Percentiles rank a stretch among this genome's conserved stretches.
These are phyloP conservation scores for Monosporascus sp. DNA, from an alignment of 2,329 filamentous ascomycete species.

Conservation along the genomic window DNA sequence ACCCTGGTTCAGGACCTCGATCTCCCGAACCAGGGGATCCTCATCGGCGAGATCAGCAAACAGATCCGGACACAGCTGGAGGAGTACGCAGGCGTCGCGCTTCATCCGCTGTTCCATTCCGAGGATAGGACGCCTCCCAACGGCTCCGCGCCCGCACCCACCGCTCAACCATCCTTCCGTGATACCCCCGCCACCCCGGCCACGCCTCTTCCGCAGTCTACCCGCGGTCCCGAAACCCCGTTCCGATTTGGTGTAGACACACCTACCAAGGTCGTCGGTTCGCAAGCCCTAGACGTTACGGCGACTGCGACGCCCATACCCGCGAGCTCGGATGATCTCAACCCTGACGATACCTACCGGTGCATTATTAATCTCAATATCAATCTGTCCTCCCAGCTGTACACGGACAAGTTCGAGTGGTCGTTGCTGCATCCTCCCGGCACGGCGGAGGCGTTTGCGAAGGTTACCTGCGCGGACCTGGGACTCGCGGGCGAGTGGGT, in stretches of 20 bases:
- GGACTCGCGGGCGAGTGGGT: conserved; percentile 91
- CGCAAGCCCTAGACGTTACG: conserved; percentile 52
- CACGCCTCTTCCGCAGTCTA: conserved; percentile 32
- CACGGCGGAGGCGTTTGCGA: conserved; percentile 87
- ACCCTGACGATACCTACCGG: conserved; percentile 90
- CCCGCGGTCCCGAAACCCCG: conserved; percentile 54
- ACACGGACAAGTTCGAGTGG: conserved; percentile 98
- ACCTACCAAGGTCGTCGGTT: conserved; percentile 42
- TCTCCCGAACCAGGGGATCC: conserved; percentile 66
- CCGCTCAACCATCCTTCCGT: conserved; percentile 16
- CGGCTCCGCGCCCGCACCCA: conserved; percentile 11
- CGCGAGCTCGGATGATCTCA: conserved; percentile 67
- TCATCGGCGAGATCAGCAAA: conserved; percentile 79
- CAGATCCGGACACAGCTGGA: conserved; percentile 94
- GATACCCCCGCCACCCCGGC: conserved; percentile 39
- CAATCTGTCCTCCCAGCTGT: conserved; percentile 84
- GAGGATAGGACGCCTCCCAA: conserved; percentile 21
- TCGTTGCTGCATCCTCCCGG: conserved; percentile 88
- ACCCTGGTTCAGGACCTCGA: conserved; percentile 89
- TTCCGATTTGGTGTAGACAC: conserved; percentile 48
- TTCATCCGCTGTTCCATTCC: conserved; percentile 86
- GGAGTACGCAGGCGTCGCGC: conserved; percentile 89
- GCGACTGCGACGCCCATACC: conserved; percentile 63
- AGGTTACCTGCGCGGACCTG: conserved; percentile 86
- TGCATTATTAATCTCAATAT: conserved; percentile 89